phyloP scores from a whole-genome alignment of 306 rosid genomes.

The Acacia crassicarpa region DNA sequence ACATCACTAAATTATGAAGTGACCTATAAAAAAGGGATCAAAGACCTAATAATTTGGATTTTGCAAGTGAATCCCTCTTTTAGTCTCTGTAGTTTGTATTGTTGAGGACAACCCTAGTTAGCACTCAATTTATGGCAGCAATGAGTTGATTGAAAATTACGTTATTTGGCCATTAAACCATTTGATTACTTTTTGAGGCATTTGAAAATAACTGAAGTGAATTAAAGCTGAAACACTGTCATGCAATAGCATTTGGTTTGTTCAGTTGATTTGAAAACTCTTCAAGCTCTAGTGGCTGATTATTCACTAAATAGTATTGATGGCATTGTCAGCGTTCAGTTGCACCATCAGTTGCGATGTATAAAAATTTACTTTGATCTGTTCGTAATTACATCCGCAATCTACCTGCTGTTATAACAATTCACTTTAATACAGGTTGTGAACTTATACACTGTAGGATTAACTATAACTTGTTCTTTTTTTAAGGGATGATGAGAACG shows the following conservation, averaged over 20 bases:
- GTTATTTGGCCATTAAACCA: background rate
- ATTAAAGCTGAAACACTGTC: background rate
- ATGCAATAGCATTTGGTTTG: background rate
- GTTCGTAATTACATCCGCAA: background rate
- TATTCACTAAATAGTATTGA: conserved; percentile 5
- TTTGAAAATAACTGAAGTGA: background rate
- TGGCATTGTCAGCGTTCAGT: conserved; percentile 5
- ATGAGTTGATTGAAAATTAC: background rate
- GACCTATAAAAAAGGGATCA: too few relatives aligned
- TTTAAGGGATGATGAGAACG: conserved; percentile 78
- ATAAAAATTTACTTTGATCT: background rate
- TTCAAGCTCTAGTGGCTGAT: background rate
- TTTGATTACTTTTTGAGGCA: background rate
- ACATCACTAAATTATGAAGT: background rate
- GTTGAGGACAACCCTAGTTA: background rate
- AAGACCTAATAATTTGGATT: background rate
- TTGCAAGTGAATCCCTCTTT: background rate
- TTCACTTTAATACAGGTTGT: background rate
- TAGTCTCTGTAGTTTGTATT: background rate
- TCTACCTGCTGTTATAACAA: background rate
- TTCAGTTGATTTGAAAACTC: background rate
- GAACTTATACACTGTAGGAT: background rate
- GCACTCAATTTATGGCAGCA: background rate
- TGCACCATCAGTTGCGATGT: background rate
- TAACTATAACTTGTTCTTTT: conserved; percentile 18